Evolutionary conservation across 352 stramenopile species (phyloP).

Genomic region (Phytopythium vexans): DNA sequence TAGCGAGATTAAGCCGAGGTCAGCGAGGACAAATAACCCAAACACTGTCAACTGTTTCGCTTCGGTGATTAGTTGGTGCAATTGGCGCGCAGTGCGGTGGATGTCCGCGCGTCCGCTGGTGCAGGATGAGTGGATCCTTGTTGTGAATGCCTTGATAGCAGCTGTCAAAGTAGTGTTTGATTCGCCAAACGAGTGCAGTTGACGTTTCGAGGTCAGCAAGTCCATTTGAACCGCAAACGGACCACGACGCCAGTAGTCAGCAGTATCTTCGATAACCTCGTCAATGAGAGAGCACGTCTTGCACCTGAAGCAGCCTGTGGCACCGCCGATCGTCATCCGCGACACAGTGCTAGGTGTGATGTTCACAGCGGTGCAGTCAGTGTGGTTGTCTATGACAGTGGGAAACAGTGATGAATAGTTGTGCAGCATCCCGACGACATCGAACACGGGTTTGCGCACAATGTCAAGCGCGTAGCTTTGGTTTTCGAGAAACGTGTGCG

Average conservation of each 20-base stretch:
- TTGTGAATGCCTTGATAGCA: constrained; percentile 26
- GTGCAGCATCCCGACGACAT: constrained; percentile 27
- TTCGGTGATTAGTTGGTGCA: constrained; percentile 25
- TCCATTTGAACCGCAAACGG: constrained; percentile 59
- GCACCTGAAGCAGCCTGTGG: constrained; percentile 63
- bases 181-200: constrained; percentile 37
- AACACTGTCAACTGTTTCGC: constrained; percentile 22
- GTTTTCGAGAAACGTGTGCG: constrained; percentile 44
- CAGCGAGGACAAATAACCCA: constrained; percentile 27
- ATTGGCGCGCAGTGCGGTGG: constrained; percentile 13
- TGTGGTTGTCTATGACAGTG: constrained; percentile 21
- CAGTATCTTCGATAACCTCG: constrained; percentile 24
- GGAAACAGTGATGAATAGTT: constrained; percentile 47
- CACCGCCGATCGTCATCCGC: constrained; percentile 52
- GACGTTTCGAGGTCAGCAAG: constrained; percentile 33
- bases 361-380: constrained; percentile 40
- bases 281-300: constrained; percentile 42
- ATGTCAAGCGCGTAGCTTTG: constrained; percentile 31
- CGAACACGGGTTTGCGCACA: constrained; percentile 38
- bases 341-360: constrained; percentile 41
- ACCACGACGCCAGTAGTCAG: constrained; percentile 36
- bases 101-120: constrained; percentile 10
- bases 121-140: constrained; percentile 27
- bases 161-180: constrained; percentile 14
- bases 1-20: constrained; percentile 22